phyloP scores from a whole-genome alignment of 2,329 filamentous ascomycete species.

The Neofusicoccum ribis region DNA sequence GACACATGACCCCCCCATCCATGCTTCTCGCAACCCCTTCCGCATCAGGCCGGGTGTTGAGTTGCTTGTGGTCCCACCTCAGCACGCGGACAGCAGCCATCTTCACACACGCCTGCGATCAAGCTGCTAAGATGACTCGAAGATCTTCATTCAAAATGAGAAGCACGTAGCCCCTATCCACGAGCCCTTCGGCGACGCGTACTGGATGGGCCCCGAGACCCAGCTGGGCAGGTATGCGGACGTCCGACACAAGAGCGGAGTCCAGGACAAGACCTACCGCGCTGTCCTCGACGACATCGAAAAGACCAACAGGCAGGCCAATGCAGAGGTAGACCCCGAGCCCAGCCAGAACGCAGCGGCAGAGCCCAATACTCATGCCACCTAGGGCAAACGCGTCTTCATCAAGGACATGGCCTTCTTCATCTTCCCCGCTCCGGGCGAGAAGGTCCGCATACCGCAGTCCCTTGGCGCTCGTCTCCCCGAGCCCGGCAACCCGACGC shows the following conservation, averaged over 20 bases:
- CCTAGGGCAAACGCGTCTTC: background rate
- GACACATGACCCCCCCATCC: too few relatives aligned
- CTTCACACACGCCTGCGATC: too few relatives aligned
- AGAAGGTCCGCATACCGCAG: background rate
- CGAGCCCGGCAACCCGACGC: background rate
- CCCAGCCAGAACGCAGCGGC: background rate
- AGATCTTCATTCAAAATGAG: background rate
- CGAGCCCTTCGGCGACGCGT: background rate
- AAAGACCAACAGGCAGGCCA: too few relatives aligned
- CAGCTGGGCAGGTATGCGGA: background rate
- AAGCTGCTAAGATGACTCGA: too few relatives aligned
- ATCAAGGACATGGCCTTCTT: conserved; percentile 1
- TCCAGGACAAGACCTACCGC: background rate
- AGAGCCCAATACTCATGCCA: too few relatives aligned
- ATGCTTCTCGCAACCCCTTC: background rate
- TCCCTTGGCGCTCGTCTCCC: background rate
- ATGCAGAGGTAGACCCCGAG: too few relatives aligned
- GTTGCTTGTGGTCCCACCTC: background rate
- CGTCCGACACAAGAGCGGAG: background rate
- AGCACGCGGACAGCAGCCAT: background rate
- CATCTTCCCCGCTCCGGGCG: background rate
- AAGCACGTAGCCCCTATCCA: background rate
- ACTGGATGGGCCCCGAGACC: background rate
- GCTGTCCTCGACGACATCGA: background rate
- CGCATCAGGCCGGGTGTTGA: too few relatives aligned